Conservation (phyloP, 148 eudicot species). For the Vaccinium corymbosum region DNA sequence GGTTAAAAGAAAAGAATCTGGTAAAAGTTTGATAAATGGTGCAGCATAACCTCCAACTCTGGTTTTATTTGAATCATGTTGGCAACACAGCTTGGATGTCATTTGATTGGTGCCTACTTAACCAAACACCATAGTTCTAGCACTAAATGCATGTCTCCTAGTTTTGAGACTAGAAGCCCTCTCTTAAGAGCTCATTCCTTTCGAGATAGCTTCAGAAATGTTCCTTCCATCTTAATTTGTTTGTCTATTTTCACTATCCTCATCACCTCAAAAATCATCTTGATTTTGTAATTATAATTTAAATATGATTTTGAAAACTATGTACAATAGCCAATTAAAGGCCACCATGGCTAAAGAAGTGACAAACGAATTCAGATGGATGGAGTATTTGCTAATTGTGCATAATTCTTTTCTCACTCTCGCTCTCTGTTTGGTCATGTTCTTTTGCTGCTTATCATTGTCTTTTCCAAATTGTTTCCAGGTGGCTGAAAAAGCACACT, state of each 20-base stretch:
- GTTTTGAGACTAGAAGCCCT: neutral
- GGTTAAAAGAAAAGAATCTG: neutral
- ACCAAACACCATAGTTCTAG: neutral
- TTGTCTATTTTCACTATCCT: neutral
- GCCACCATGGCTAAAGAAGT: neutral
- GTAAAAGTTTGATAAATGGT: neutral
- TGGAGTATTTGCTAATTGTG: neutral
- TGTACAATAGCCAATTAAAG: neutral
- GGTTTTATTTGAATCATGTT: neutral
- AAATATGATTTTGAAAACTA: neutral
- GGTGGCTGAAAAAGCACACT: constrained; percentile 53
- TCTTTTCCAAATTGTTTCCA: constrained; percentile 13
- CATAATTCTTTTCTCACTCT: neutral
- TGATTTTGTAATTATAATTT: neutral
- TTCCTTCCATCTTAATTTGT: neutral
- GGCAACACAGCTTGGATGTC: neutral
- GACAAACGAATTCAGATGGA: neutral
- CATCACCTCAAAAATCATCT: neutral
- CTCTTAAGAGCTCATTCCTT: neutral
- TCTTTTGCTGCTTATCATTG: neutral
- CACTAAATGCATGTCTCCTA: neutral
- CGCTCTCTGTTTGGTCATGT: neutral
- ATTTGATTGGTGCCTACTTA: neutral
- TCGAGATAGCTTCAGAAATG: neutral
- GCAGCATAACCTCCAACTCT: neutral